Evolutionary conservation across 108 stramenopile species (phyloP).

Genomic region (Conticribra guillardii): DNA sequence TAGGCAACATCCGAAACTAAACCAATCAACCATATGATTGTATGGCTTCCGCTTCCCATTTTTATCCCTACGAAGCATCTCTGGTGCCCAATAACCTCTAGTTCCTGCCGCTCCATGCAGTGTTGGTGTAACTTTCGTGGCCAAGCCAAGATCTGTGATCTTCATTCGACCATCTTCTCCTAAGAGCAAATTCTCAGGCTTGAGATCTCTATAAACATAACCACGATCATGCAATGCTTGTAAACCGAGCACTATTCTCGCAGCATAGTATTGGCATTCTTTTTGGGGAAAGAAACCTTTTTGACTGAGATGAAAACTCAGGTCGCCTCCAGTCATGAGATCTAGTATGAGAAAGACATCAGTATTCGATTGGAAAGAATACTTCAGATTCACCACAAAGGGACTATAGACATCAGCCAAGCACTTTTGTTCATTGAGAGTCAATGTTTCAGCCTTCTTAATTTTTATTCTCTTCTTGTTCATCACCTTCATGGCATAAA

Average conservation of each 20-base stretch:
- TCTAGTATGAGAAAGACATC: constrained; percentile 94
- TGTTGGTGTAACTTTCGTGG: constrained; percentile 83
- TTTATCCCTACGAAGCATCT: constrained; percentile 90
- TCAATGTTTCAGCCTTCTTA: constrained; percentile 89
- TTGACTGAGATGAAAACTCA: constrained; percentile 85
- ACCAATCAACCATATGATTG: constrained; percentile 92
- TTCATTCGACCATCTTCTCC: constrained; percentile 90
- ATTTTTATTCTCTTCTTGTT: constrained; percentile 95
- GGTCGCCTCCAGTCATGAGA: constrained; percentile 96
- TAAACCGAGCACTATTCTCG: constrained; percentile 91
- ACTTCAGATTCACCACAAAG: constrained; percentile 96
- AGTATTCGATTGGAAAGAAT: constrained; percentile 90
- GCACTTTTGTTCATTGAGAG: constrained; percentile 88
- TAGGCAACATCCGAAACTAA: constrained; percentile 93
- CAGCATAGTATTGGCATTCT: constrained; percentile 88
- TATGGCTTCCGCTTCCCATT: constrained; percentile 86
- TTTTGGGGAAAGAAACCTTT: constrained; percentile 72
- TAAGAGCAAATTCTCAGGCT: constrained; percentile 95
- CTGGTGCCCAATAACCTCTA: constrained; percentile 95
- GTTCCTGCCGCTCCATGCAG: constrained; percentile 90
- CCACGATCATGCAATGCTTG: constrained; percentile 87
- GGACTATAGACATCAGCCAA: constrained; percentile 86
- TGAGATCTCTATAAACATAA: constrained; percentile 92
- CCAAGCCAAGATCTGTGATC: constrained; percentile 93
- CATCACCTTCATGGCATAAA: constrained; percentile 99